phyloP scores from a whole-genome alignment of 163 green algal species.

The Scenedesmus sp. region DNA sequence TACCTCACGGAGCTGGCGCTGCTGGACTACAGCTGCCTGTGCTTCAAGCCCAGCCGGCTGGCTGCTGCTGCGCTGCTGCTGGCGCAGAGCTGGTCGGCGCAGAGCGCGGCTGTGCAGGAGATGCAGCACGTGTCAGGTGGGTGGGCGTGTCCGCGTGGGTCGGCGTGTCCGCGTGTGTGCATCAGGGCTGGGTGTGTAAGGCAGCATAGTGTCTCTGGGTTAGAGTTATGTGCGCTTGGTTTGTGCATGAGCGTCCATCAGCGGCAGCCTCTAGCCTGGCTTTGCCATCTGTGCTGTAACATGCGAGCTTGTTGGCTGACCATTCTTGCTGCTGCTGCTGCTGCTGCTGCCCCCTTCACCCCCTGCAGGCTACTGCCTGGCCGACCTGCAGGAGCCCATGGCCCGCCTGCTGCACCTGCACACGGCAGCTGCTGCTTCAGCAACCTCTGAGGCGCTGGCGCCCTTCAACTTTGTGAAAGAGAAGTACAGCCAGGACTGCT shows the following conservation, averaged over 20 bases:
- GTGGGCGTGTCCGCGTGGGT: not conserved
- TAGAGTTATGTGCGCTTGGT: too few relatives aligned
- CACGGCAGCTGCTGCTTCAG: not conserved
- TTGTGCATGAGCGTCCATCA: too few relatives aligned
- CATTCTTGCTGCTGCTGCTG: not conserved
- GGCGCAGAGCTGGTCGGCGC: constrained; percentile 34
- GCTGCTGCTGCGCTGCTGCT: constrained; percentile 58
- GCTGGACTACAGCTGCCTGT: constrained; percentile 52
- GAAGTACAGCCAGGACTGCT: constrained; percentile 50
- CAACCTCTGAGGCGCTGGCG: not conserved
- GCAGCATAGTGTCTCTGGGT: too few relatives aligned
- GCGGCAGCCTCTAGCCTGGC: not conserved
- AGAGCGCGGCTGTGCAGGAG: not conserved
- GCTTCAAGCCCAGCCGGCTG: constrained; percentile 33
- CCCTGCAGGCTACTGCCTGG: constrained; percentile 28
- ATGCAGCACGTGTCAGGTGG: constrained; percentile 31
- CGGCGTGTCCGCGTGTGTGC: not conserved
- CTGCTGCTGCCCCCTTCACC: not conserved
- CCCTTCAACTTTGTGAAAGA: constrained; percentile 42
- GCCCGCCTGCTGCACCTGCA: constrained; percentile 46
- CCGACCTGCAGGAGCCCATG: constrained; percentile 32
- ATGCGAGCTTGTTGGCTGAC: not conserved
- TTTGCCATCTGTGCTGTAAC: too few relatives aligned
- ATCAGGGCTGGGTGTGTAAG: not conserved
- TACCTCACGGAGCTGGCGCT: constrained; percentile 61